These are phyloP conservation scores for Verticillium nubilum DNA, from an alignment of 2,329 filamentous ascomycete genomes.

Conservation along the genomic window DNA sequence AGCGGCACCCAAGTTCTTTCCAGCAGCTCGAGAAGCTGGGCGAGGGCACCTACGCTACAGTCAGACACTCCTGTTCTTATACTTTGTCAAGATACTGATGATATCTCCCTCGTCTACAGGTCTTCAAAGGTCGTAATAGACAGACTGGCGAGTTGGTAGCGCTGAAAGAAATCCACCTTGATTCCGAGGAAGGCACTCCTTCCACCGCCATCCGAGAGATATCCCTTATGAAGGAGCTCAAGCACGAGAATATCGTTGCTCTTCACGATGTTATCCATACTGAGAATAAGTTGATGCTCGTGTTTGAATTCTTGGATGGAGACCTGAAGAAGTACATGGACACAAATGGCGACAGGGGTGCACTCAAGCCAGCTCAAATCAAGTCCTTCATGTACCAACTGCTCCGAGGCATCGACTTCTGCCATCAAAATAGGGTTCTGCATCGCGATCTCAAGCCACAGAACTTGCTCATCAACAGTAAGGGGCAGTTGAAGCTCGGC, in stretches of 20 bases:
- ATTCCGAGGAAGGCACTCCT: constrained; percentile 96
- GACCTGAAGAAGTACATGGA: constrained; percentile 99
- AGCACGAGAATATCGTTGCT: constrained; percentile 96
- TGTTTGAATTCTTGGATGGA: constrained; percentile 98
- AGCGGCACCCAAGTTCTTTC: constrained; percentile 92
- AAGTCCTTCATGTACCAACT: constrained; percentile 99
- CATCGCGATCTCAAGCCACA: constrained; percentile 96
- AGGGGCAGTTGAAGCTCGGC: constrained; percentile 84
- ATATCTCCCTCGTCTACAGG: constrained; percentile 43
- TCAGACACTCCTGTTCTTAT: constrained; percentile 37
- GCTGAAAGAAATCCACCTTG: constrained; percentile 96
- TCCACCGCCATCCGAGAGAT: constrained; percentile 98
- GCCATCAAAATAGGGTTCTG: constrained; percentile 92
- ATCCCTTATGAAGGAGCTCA: constrained; percentile 98
- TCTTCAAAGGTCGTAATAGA: constrained; percentile 96
- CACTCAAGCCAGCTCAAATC: constrained; percentile 83
- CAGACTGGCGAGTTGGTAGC: constrained; percentile 96
- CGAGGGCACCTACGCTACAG: constrained; percentile 97
- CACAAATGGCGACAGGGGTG: constrained; percentile 79
- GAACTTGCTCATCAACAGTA: constrained; percentile 90
- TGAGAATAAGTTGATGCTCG: constrained; percentile 99
- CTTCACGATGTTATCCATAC: constrained; percentile 99
- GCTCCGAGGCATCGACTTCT: constrained; percentile 92
- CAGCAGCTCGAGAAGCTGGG: constrained; percentile 99
- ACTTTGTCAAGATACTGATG: background rate